Base-by-base conservation (phyloP, 2,329 filamentous ascomycete species). In the Chaetothyriales sp. region DNA sequence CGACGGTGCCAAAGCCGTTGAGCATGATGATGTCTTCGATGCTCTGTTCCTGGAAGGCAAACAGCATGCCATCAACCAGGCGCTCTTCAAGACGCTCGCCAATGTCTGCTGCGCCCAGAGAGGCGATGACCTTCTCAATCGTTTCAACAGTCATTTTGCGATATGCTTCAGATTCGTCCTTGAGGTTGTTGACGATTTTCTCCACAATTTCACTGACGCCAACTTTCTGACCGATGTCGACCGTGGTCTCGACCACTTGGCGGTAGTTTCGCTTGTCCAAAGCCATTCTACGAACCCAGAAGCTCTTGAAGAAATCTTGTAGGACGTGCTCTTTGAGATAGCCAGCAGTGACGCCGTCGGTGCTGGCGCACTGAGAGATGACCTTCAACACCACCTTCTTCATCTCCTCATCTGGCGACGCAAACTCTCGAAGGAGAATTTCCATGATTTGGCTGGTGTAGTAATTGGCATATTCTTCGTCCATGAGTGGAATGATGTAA, bases 361-460 rank as follows among this genome's bases (percentile, higher is more conserved):
- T 97, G 60, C 85, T 85, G 6, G 92, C 87, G 65, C 92, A 97
- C 65, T 98, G 92, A 18, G 89, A 95, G 15, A 98, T 82, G 25
- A 98, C 92, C 70, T 97, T 97, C 53, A 98, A 73, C 6, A 98
- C 92, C 1, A 98, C 92, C 73, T 98, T 98, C 73, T 97, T 98
- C 92, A 98, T 98, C 69, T 98, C 92, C 69, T 98, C 92, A 60
- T 98, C 92, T 0, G 92, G 92, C 0, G 90, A 95, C 5, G 89
- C 86, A 64, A 98, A 98, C 66, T 98, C 92, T 62, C 92, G 82
- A 28, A 97, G 80, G 13, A 98, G 73, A 63, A 97, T 97, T 68
- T 97, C 92, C 90, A 98, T 97, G 63, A 98, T 95, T 68, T 98
- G 89, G 60, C 83, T 87, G 7, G 92, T 97, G 65, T 98, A 98